These are phyloP conservation scores for Candida freyschussii DNA, from an alignment of 1,139 yeast genomes.

Conservation along the genomic window DNA sequence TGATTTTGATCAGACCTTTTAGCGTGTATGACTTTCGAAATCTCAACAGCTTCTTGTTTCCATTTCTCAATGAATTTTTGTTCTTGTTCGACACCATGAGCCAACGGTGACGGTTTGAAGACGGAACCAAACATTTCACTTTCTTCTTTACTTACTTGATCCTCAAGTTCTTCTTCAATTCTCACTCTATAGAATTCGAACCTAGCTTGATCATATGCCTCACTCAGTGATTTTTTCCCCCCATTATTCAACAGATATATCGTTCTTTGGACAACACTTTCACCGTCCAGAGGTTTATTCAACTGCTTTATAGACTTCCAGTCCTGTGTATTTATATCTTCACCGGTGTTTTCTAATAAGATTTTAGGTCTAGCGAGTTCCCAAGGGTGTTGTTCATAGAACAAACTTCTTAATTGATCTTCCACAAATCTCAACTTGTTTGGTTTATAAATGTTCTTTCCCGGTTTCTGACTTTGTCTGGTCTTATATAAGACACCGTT, in stretches of 20 bases:
- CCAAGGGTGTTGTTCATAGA: conserved; percentile 97
- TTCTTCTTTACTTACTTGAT: conserved; percentile 77
- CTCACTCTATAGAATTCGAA: conserved; percentile 83
- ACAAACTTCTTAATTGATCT: conserved; percentile 75
- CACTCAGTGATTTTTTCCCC: conserved; percentile 40
- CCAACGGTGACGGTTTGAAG: conserved; percentile 55
- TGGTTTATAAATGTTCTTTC: conserved; percentile 26
- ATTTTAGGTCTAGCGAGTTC: conserved; percentile 92
- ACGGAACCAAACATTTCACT: conserved; percentile 80
- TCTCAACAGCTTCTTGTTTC: conserved; percentile 64
- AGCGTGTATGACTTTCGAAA: conserved; percentile 44
- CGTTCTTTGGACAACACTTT: conserved; percentile 90
- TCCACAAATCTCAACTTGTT: conserved; percentile 66
- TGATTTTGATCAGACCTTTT: conserved; percentile 17
- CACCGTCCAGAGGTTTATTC: conserved; percentile 79
- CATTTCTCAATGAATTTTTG: conserved; percentile 67
- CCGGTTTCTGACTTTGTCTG: conserved; percentile 35
- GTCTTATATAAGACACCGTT: conserved; percentile 28
- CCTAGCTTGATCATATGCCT: conserved; percentile 83
- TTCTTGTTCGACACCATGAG: conserved; percentile 67
- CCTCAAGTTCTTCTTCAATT: conserved; percentile 76
- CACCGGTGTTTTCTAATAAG: conserved; percentile 68
- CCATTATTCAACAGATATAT: conserved; percentile 52
- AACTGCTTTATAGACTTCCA: conserved; percentile 79
- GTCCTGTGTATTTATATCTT: conserved; percentile 49